Percentiles rank a stretch among this genome's conserved stretches.
These are phyloP conservation scores for Cyphellophora attinorum DNA, from an alignment of 2,329 filamentous ascomycete genomes.

Conservation along the genomic window DNA sequence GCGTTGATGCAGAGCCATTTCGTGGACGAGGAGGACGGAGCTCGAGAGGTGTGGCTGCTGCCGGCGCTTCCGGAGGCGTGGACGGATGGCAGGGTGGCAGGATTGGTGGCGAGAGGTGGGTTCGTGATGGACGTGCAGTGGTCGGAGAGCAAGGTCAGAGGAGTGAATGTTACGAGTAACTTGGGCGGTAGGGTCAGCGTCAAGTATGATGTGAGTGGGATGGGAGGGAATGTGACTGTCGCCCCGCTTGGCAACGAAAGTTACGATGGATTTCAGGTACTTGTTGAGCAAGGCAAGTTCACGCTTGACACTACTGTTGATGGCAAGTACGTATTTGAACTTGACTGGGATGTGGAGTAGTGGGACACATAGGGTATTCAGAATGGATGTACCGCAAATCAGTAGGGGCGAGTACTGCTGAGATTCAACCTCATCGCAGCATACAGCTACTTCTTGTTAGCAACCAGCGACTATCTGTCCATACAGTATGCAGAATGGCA, in stretches of 20 bases:
- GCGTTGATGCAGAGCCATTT: conserved; percentile 32
- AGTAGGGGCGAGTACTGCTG: too few species aligned
- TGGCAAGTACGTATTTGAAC: not conserved
- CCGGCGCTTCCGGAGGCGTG: conserved; percentile 30
- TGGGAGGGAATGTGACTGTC: not conserved
- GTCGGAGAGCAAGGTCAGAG: conserved; percentile 14
- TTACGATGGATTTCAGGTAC: not conserved
- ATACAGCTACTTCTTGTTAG: too few species aligned
- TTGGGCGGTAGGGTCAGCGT: not conserved
- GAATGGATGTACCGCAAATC: too few species aligned
- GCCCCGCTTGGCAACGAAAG: not conserved
- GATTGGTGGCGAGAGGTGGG: conserved; percentile 26
- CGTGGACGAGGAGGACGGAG: conserved; percentile 7
- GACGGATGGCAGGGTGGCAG: conserved; percentile 24
- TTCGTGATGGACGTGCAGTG: conserved; percentile 30
- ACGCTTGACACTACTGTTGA: not conserved
- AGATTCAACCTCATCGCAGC: too few species aligned
- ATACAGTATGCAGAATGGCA: too few species aligned
- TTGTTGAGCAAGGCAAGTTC: not conserved
- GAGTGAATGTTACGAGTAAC: not conserved
- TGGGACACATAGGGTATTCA: too few species aligned
- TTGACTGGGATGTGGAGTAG: not conserved
- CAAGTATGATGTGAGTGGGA: not conserved
- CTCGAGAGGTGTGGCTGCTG: conserved; percentile 26
- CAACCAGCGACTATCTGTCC: too few species aligned